Conservation (phyloP, 2,329 filamentous ascomycete species). For the Aspergillus spinulosporus region DNA sequence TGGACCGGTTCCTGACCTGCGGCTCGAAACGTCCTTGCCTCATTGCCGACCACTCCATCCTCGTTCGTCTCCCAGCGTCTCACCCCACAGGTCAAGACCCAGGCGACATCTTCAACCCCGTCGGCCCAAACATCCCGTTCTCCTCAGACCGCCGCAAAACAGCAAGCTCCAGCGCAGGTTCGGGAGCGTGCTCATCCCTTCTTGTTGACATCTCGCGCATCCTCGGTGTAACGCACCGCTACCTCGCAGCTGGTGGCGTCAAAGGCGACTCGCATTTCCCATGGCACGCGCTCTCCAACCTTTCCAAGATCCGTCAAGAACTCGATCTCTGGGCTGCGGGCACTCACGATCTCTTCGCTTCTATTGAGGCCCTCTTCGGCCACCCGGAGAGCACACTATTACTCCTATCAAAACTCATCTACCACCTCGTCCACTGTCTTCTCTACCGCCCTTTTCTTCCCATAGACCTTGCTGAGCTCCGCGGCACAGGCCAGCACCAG, state of each 20-base stretch:
- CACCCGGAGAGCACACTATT: constrained; percentile 76
- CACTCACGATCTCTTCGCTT: constrained; percentile 75
- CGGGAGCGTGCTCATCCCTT: constrained; percentile 68
- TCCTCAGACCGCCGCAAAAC: constrained; percentile 68
- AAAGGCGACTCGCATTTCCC: constrained; percentile 89
- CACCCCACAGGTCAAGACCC: constrained; percentile 62
- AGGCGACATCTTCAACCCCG: constrained; percentile 78
- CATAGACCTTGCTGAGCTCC: constrained; percentile 77
- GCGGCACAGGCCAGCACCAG: constrained; percentile 78
- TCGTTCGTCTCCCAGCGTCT: constrained; percentile 70
- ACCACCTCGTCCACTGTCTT: constrained; percentile 82
- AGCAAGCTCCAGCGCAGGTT: constrained; percentile 56
- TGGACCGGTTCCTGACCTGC: constrained; percentile 79
- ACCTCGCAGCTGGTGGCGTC: constrained; percentile 79
- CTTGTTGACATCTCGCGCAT: constrained; percentile 83
- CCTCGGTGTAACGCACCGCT: constrained; percentile 78
- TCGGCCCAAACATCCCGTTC: constrained; percentile 72
- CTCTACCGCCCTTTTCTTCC: constrained; percentile 88
- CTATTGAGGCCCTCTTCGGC: constrained; percentile 71
- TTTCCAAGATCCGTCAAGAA: constrained; percentile 83
- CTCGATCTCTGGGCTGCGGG: constrained; percentile 82
- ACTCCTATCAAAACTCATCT: constrained; percentile 81
- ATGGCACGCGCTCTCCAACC: constrained; percentile 81
- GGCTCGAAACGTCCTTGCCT: constrained; percentile 81
- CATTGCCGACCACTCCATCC: constrained; percentile 73